A percentile compares a stretch with the other conserved stretches of the same genome.
Evolutionary conservation across 257 asterid species (phyloP).

Genomic region (Solanum rostratum): DNA sequence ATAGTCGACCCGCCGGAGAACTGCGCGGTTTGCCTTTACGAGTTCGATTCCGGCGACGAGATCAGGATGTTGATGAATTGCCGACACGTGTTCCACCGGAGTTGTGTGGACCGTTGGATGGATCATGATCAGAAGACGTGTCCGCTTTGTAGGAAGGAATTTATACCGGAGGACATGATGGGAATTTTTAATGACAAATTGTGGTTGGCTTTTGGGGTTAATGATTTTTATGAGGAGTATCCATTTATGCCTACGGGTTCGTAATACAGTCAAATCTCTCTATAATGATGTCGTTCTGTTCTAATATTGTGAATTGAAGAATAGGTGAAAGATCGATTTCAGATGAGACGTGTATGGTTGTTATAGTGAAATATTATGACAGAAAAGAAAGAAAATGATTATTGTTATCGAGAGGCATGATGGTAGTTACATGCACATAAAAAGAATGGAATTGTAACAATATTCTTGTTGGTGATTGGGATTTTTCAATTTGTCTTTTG

Average conservation of each 20-base stretch:
- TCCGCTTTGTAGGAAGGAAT: neutral
- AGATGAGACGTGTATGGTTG: no score
- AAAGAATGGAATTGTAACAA: neutral
- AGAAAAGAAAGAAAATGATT: no score
- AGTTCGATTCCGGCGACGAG: constrained; percentile 2
- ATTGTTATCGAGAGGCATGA: neutral
- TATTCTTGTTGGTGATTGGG: neutral
- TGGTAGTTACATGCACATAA: neutral
- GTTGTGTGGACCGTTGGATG: constrained; percentile 17
- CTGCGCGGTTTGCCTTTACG: constrained; percentile 11
- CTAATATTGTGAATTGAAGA: neutral
- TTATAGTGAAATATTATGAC: no score
- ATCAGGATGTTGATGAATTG: constrained; percentile 8
- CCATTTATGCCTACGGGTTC: neutral
- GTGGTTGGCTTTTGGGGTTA: neutral
- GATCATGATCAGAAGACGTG: constrained; percentile 10
- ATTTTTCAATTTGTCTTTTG: neutral
- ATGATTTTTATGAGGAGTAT: neutral
- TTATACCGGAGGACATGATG: neutral
- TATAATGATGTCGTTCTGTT: neutral
- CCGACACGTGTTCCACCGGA: constrained; percentile 5
- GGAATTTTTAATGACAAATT: neutral
- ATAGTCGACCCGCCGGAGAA: neutral
- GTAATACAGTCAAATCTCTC: neutral
- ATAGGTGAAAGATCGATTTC: no score